A percentile compares a stretch with the other conserved stretches of the same genome.
Conservation (phyloP, 768 basidiomycete species). For the Boletus tomentosulus region DNA sequence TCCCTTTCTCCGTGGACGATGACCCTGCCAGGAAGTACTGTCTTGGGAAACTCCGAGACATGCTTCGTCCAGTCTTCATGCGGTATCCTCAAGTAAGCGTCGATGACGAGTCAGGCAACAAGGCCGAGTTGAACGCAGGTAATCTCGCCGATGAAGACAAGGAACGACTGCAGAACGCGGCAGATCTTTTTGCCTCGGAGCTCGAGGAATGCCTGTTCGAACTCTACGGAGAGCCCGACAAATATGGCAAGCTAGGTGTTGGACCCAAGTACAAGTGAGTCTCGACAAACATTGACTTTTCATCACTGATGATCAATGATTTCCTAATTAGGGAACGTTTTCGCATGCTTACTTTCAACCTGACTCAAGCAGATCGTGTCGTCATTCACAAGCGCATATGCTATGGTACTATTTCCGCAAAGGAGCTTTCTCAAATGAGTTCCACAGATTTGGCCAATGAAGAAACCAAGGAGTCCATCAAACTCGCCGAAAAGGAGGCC, state of each 20-base stretch:
- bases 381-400: constrained; percentile 77
- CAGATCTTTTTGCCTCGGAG: constrained; percentile 61
- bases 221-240: constrained; percentile 74
- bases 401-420: constrained; percentile 57
- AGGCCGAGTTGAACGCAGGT: constrained; percentile 44
- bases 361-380: constrained; percentile 77
- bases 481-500: constrained; percentile 75
- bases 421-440: constrained; percentile 78
- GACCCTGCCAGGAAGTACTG: constrained; percentile 81
- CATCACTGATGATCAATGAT: background rate
- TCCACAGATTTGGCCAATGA: constrained; percentile 88
- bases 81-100: constrained; percentile 57
- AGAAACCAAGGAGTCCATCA: constrained; percentile 79
- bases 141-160: constrained; percentile 61
- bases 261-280: constrained; percentile 79
- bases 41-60: constrained; percentile 66
- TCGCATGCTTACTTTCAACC: constrained; percentile 84
- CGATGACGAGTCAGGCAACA: constrained; percentile 29
- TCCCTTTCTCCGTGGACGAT: constrained; percentile 41
- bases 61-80: constrained; percentile 67
- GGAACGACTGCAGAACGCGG: constrained; percentile 48
- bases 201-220: constrained; percentile 78
- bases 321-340: constrained; percentile 68
- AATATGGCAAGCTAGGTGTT: constrained; percentile 55
- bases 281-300: background rate